Percentiles rank a stretch among this genome's conserved stretches.
Conservation (phyloP, 1,139 yeast species). For the Debaryomyces subglobosus region DNA sequence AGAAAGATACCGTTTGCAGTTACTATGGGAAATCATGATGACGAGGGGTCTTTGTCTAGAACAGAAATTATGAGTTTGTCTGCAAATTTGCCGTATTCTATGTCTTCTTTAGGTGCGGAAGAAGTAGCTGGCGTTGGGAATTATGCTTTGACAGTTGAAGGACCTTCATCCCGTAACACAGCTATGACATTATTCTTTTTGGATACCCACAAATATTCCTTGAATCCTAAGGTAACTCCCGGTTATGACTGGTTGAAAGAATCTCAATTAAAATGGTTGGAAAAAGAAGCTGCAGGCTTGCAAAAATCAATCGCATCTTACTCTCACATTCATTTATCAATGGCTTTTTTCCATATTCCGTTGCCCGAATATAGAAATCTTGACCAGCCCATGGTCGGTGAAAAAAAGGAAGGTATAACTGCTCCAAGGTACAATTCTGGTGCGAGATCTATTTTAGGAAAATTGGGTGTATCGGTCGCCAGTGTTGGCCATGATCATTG, state of each 20-base stretch:
- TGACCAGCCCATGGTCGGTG: constrained; percentile 58
- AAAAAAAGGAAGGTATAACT: constrained; percentile 68
- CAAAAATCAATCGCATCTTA: constrained; percentile 34
- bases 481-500: constrained; percentile 95
- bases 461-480: constrained; percentile 69
- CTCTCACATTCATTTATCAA: constrained; percentile 56
- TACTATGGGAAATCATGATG: constrained; percentile 66
- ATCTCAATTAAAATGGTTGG: constrained; percentile 66
- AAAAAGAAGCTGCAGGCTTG: constrained; percentile 38
- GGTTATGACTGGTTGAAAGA: constrained; percentile 89
- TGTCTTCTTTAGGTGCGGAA: constrained; percentile 63
- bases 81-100: constrained; percentile 63
- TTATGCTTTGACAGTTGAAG: constrained; percentile 58
- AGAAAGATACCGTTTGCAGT: constrained; percentile 79
- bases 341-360: constrained; percentile 96
- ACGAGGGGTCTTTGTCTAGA: constrained; percentile 72
- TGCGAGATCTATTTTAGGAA: constrained; percentile 58
- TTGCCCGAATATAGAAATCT: constrained; percentile 73
- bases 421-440: constrained; percentile 75
- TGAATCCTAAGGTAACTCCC: constrained; percentile 62
- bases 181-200: constrained; percentile 70
- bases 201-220: constrained; percentile 79
- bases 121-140: constrained; percentile 80
- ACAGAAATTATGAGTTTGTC: constrained; percentile 61
- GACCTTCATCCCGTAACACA: constrained; percentile 39